A percentile compares a stretch with the other conserved stretches of the same genome.
Conservation (phyloP, 768 basidiomycete species). For the Ephemerocybe angulata region DNA sequence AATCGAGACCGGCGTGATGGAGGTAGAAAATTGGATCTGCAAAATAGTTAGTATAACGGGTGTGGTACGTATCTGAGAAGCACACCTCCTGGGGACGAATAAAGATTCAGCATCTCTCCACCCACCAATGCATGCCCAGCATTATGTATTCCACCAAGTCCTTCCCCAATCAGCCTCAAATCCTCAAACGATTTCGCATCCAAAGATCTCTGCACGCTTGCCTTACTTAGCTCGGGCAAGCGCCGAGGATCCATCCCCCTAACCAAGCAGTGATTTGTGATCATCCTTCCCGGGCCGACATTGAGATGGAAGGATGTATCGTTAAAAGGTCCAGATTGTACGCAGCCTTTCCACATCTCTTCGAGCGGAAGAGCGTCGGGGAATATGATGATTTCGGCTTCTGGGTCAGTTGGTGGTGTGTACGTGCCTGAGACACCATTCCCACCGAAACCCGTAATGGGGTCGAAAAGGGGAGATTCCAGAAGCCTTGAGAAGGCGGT, state of each 20-base stretch:
- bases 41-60: not conserved
- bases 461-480: constrained; percentile 16
- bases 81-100: not conserved
- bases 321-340: constrained; percentile 6
- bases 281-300: constrained; percentile 4
- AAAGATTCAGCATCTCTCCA: constrained; percentile 8
- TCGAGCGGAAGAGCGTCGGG: not conserved
- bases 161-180: not conserved
- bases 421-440: constrained; percentile 14
- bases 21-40: constrained; percentile 23
- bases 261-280: constrained; percentile 1
- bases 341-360: constrained; percentile 4
- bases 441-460: constrained; percentile 17
- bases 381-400: not conserved
- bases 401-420: constrained; percentile 3
- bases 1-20: constrained; percentile 22
- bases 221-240: not conserved
- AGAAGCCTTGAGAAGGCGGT: constrained; percentile 6
- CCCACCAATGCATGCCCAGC: constrained; percentile 1
- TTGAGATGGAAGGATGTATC: not conserved
- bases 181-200: not conserved
- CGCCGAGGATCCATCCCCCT: not conserved
- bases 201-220: not conserved
- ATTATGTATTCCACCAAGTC: not conserved
- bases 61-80: not conserved